Base-by-base conservation (phyloP, 805 yeast genomes). In the Lipomyces yamadae region DNA sequence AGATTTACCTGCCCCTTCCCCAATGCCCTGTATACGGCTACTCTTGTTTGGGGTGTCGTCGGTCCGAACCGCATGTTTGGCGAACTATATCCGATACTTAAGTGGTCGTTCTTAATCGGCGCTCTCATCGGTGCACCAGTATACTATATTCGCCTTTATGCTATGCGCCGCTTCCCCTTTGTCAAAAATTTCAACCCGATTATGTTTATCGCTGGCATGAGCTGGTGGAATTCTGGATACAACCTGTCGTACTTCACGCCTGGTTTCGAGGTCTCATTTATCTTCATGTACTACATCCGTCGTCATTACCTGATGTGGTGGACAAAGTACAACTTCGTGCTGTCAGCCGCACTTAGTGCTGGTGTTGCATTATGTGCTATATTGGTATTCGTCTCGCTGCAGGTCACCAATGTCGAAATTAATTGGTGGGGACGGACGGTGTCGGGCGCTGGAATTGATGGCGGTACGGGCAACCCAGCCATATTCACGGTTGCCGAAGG, bases 361-460 rank as follows among this genome's bases (percentile, higher is more conserved):
- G 91, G 90, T n/a, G 83, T 86, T 32, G 90, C 90, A 1, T 81
- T 87, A 68, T 79, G 87, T 66, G 86, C 85, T 0, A 77, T 86
- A 56, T 77, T 88, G 64, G 83, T 87, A 48, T 88, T 88, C 78
- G 85, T 86, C 73, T 77, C 84, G 0, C 81, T 82, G 2, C 78
- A 80, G 67, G 85, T 81, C 72, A 81, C 84, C 57, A 78, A 79
- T 2, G 78, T 77, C 35, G 68, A 74, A 2, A 62, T 87, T 13
- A 68, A 77, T 55, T 88, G 92, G 92, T 34, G 42, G 92, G 92
- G 92, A 0, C 86, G 86, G 65, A 75, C 66, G 15, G 82, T 78
- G 24, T 72, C 29, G 13, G 59, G 42, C 24, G 67, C 69, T 24
- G 75, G 75, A 15, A 58, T 71, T 7, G 76, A 72, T 56, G 74